Conservation (phyloP, 305 asterid genomes). For the Fraxinus floribunda region DNA sequence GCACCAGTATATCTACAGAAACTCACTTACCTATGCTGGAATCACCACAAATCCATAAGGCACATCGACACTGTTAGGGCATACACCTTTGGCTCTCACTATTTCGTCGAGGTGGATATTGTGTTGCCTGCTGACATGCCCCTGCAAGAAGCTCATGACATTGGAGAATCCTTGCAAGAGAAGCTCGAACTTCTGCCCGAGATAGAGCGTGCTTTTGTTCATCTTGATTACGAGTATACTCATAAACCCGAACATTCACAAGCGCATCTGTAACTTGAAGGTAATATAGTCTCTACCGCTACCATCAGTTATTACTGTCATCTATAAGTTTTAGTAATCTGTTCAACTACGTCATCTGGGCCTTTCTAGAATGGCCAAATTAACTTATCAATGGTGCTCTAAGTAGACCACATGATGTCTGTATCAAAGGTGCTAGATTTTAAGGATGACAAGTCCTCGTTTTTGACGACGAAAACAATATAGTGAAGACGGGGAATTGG, state of each 20-base stretch:
- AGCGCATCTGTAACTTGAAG: conserved; percentile 29
- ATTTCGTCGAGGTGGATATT: conserved; percentile 54
- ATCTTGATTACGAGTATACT: conserved; percentile 46
- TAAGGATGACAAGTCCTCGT: not conserved
- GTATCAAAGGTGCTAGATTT: not conserved
- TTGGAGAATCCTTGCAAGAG: conserved; percentile 55
- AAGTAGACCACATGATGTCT: not conserved
- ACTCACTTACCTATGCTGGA: conserved; percentile 56
- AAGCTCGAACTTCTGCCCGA: conserved; percentile 48
- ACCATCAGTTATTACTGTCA: not conserved
- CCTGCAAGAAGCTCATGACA: conserved; percentile 51
- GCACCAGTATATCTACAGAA: conserved; percentile 50
- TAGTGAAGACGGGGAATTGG: not conserved
- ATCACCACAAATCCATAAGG: conserved; percentile 48
- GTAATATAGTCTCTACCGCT: not conserved
- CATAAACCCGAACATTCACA: conserved; percentile 57
- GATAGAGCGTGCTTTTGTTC: conserved; percentile 53
- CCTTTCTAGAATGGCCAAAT: not conserved
- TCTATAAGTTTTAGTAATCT: not conserved
- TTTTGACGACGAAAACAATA: not conserved
- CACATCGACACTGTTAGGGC: conserved; percentile 56
- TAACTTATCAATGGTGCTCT: not conserved
- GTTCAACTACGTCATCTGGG: not conserved
- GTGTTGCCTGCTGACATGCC: conserved; percentile 50
- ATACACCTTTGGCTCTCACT: conserved; percentile 53